These are phyloP conservation scores for Fusarium nanum DNA, from an alignment of 2,329 filamentous ascomycete genomes.

Conservation along the genomic window DNA sequence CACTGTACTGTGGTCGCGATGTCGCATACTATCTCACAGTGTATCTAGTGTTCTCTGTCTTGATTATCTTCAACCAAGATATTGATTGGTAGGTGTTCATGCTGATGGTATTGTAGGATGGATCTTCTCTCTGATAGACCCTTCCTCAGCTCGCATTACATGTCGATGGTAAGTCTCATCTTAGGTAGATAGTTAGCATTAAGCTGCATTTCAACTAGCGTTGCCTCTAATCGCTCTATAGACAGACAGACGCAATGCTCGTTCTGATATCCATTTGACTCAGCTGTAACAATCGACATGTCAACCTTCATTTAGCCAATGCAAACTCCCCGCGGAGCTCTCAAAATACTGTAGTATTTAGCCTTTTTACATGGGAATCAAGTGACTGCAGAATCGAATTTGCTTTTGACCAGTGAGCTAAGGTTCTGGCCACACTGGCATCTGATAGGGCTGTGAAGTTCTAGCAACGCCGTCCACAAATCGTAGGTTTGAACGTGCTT, in stretches of 20 bases:
- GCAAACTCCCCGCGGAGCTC: too few species aligned
- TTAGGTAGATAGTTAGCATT: neutral
- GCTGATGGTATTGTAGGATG: neutral
- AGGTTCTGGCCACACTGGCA: conserved; percentile 2
- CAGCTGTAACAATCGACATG: neutral
- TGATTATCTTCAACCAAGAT: neutral
- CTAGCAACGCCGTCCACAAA: neutral
- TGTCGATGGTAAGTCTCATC: neutral
- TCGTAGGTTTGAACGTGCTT: neutral
- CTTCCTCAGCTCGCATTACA: neutral
- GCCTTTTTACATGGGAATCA: neutral
- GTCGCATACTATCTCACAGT: conserved; percentile 6
- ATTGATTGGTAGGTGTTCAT: neutral
- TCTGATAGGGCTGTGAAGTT: conserved; percentile 28
- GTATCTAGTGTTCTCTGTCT: neutral
- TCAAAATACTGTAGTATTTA: neutral
- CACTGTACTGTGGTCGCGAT: neutral
- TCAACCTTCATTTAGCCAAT: neutral
- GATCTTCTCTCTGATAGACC: neutral
- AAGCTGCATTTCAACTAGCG: neutral
- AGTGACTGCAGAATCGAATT: neutral
- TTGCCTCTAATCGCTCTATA: neutral
- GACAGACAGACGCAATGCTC: neutral
- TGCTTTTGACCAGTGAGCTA: neutral
- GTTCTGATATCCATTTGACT: neutral